These are phyloP conservation scores for Ceriops decandra DNA, from an alignment of 345 rosid species.

Conservation along the genomic window DNA sequence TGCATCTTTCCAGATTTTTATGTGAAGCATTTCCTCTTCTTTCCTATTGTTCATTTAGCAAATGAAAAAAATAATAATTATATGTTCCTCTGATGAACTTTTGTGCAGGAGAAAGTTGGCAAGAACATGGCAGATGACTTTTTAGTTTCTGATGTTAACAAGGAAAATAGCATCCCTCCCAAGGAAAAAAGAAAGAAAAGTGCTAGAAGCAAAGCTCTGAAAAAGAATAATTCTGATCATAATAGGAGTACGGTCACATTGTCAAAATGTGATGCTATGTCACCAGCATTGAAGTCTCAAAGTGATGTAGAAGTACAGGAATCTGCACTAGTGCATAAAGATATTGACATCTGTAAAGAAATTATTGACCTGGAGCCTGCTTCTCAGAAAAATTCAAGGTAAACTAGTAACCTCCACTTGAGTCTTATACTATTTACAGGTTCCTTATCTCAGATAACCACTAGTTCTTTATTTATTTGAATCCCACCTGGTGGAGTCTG, in stretches of 20 bases:
- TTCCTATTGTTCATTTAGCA: conserved; percentile 3
- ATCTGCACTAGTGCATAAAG: conserved; percentile 34
- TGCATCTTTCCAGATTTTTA: conserved; percentile 3
- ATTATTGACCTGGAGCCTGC: conserved; percentile 50
- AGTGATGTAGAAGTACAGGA: conserved; percentile 29
- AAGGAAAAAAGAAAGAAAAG: conserved; percentile 24
- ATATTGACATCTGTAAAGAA: conserved; percentile 32
- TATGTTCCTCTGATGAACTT: conserved; percentile 26
- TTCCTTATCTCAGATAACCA: neutral
- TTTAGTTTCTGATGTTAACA: conserved; percentile 22
- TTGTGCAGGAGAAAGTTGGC: conserved; percentile 47
- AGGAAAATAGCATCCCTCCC: conserved; percentile 24
- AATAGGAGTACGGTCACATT: conserved; percentile 21
- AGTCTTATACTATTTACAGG: neutral
- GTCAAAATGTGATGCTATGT: conserved; percentile 25
- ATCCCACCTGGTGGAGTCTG: too few relatives aligned
- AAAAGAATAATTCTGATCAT: conserved; percentile 32
- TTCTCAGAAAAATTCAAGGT: conserved; percentile 51
- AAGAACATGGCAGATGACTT: conserved; percentile 31
- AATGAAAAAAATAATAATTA: conserved; percentile 3
- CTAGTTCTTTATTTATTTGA: too few relatives aligned
- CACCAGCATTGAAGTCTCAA: conserved; percentile 29
- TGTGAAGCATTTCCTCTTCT: neutral
- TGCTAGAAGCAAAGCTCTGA: conserved; percentile 32
- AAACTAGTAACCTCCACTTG: conserved; percentile 18